phyloP scores from a whole-genome alignment of 371 early-diverging fungal species.

The Rhizomucor miehei region DNA sequence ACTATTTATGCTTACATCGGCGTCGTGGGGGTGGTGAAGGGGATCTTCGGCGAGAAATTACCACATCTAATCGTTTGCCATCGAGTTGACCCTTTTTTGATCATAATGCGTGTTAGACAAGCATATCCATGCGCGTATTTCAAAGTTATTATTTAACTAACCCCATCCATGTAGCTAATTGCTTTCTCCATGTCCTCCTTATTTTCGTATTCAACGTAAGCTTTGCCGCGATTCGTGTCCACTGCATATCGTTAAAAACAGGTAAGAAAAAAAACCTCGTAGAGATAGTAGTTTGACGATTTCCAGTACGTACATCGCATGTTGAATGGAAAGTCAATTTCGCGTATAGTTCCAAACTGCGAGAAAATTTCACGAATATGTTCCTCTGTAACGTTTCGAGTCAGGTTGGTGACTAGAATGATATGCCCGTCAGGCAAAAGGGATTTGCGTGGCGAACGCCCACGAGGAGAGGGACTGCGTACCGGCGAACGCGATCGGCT shows the following conservation, averaged over 20 bases:
- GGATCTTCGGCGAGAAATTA: constrained; percentile 30
- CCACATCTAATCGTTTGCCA: constrained; percentile 36
- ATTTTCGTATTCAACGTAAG: constrained; percentile 55
- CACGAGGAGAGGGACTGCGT: constrained; percentile 7
- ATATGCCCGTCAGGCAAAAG: constrained; percentile 5
- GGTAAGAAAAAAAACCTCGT: neutral
- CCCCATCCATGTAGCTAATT: constrained; percentile 55
- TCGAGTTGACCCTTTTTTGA: constrained; percentile 56
- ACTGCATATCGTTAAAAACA: constrained; percentile 20
- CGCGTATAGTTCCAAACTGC: constrained; percentile 33
- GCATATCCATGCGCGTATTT: neutral
- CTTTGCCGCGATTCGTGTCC: constrained; percentile 51
- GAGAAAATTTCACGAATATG: constrained; percentile 50
- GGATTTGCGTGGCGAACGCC: constrained; percentile 14
- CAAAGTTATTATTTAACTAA: constrained; percentile 15
- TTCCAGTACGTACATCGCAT: constrained; percentile 26
- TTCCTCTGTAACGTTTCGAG: constrained; percentile 38
- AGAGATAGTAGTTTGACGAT: too few species aligned
- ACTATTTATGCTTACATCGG: constrained; percentile 18
- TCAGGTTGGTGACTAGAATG: constrained; percentile 18
- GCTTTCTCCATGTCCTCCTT: constrained; percentile 53
- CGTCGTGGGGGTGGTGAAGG: constrained; percentile 23
- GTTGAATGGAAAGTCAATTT: constrained; percentile 43
- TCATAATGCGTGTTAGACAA: neutral
- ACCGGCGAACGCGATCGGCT: constrained; percentile 21